Percentiles rank a stretch among this genome's conserved stretches.
Evolutionary conservation across 1,284 basidiomycete species (phyloP).

Genomic region (Stygiomarasmius scandens): DNA sequence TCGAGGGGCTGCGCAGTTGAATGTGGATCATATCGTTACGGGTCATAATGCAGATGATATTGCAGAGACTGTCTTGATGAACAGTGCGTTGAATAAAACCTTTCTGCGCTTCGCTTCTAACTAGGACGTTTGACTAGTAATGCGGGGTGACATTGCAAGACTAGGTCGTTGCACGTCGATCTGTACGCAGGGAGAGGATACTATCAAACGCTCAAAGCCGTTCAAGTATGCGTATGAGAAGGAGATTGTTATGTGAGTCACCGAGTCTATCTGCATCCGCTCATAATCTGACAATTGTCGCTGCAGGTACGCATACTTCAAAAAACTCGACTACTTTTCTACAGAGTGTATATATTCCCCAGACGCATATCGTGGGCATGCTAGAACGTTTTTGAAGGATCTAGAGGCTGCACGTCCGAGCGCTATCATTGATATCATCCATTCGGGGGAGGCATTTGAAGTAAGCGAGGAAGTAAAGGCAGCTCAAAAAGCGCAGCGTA

Average conservation of each 20-base stretch:
- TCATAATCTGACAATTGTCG: background rate
- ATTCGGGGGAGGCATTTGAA: constrained; percentile 91
- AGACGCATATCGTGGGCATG: constrained; percentile 96
- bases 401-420: constrained; percentile 92
- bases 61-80: constrained; percentile 98
- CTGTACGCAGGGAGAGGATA: constrained; percentile 91
- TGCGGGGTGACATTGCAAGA: constrained; percentile 95
- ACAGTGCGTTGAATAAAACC: constrained; percentile 74
- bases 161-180: constrained; percentile 94
- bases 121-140: constrained; percentile 60
- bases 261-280: background rate
- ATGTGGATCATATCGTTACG: constrained; percentile 97
- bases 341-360: constrained; percentile 99
- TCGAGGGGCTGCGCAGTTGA: constrained; percentile 85
- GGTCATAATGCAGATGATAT: constrained; percentile 99
- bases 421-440: constrained; percentile 97
- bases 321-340: constrained; percentile 97
- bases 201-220: constrained; percentile 95
- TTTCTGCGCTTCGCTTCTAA: background rate
- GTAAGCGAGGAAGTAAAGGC: constrained; percentile 78
- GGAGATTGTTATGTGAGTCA: constrained; percentile 93
- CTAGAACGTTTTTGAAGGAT: constrained; percentile 92
- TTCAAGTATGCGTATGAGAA: constrained; percentile 99
- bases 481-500: constrained; percentile 79
- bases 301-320: constrained; percentile 96